Percentiles rank a stretch among this genome's conserved stretches.
Conservation (phyloP, 331 rosid species). For the Malus hybrid region DNA sequence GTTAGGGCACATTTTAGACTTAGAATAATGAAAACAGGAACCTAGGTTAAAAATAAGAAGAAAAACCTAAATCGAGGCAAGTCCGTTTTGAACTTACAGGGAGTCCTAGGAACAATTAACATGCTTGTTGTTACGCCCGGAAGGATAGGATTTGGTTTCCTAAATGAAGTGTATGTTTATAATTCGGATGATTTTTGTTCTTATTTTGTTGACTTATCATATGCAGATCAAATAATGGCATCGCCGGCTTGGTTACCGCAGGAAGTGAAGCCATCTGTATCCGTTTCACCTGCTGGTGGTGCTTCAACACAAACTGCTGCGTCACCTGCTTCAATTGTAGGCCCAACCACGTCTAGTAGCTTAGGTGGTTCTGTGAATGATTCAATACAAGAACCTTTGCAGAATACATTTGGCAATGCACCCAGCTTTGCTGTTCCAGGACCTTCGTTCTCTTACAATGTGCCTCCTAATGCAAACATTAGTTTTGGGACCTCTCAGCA, state of each 20-base stretch:
- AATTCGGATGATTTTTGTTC: neutral
- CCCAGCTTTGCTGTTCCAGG: constrained; percentile 15
- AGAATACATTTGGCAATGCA: constrained; percentile 4
- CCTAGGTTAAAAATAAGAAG: neutral
- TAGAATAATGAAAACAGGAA: neutral
- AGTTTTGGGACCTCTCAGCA: constrained; percentile 22
- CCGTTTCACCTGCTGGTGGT: constrained; percentile 1
- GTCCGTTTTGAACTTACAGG: no score
- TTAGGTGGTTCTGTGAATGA: neutral
- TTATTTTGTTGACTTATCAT: neutral
- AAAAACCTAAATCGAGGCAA: neutral
- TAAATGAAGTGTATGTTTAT: neutral
- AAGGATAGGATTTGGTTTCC: neutral
- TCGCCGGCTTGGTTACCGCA: constrained; percentile 51
- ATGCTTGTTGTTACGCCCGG: neutral
- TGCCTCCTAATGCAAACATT: neutral
- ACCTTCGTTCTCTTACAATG: constrained; percentile 10
- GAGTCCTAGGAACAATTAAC: neutral
- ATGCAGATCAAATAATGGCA: constrained; percentile 41
- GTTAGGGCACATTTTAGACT: neutral
- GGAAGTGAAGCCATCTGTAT: constrained; percentile 21
- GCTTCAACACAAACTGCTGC: neutral
- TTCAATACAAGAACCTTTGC: constrained; percentile 5
- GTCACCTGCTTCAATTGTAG: neutral
- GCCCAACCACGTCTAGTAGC: neutral